These are phyloP conservation scores for Astrephomene gubernaculifera DNA, from an alignment of 139 green algal genomes.

Conservation along the genomic window DNA sequence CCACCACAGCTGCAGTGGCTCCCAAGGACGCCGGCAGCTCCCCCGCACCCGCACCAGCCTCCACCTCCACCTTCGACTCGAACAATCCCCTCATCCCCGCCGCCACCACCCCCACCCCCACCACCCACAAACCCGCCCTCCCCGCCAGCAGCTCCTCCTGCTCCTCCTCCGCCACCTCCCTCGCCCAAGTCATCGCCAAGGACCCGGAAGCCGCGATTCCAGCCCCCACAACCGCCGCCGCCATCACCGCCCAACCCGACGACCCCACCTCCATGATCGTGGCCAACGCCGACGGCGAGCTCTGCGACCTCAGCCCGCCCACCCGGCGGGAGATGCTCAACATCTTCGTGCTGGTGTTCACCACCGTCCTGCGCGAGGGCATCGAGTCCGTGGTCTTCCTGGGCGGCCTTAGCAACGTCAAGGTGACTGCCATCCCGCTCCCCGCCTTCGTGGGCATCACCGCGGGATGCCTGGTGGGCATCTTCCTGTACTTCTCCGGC, in stretches of 20 bases:
- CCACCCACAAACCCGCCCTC: no score
- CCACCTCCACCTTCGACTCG: no score
- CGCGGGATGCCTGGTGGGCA: conserved; percentile 37
- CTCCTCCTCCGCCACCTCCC: neutral
- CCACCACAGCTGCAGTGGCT: neutral
- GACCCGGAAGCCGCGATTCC: no score
- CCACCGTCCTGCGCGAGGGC: conserved; percentile 62
- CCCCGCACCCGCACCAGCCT: neutral
- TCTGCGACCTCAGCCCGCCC: neutral
- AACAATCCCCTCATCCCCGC: no score
- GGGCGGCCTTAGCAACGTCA: conserved; percentile 52
- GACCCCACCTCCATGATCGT: no score
- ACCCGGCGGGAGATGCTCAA: conserved; percentile 36
- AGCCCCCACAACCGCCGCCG: no score
- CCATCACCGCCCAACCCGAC: no score
- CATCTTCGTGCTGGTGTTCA: conserved; percentile 58
- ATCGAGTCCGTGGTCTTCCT: conserved; percentile 70
- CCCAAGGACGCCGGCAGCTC: neutral
- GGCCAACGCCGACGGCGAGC: neutral
- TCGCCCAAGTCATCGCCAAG: neutral
- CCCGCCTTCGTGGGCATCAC: conserved; percentile 45
- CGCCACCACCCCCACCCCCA: no score
- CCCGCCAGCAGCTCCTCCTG: no score
- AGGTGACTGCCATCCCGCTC: conserved; percentile 40
- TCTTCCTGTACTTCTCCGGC: conserved; percentile 58